These are phyloP conservation scores for Trichoderma cornu-damae DNA, from an alignment of 2,329 filamentous ascomycete species.

Conservation along the genomic window DNA sequence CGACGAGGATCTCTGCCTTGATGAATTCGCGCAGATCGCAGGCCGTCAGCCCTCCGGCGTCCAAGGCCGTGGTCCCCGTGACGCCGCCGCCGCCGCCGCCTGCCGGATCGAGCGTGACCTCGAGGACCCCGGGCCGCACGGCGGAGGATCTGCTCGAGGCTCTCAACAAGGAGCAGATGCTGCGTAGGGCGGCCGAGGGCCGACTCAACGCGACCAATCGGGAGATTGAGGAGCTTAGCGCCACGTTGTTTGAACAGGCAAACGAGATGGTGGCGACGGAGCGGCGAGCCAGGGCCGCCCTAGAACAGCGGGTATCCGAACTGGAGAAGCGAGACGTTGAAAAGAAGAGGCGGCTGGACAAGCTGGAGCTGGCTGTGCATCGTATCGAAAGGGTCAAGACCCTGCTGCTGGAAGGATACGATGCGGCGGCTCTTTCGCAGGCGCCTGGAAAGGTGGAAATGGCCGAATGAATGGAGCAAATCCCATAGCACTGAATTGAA, in stretches of 20 bases:
- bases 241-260: conserved; percentile 71
- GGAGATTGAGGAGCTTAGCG: conserved; percentile 75
- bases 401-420: conserved; percentile 43
- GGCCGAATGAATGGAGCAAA: not conserved
- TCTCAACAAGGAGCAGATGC: conserved; percentile 59
- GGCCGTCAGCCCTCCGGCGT: conserved; percentile 28
- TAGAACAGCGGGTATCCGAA: conserved; percentile 65
- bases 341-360: conserved; percentile 62
- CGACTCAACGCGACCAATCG: conserved; percentile 59
- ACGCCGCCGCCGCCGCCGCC: conserved; percentile 22
- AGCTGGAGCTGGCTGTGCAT: conserved; percentile 63
- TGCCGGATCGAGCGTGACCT: conserved; percentile 17
- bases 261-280: conserved; percentile 84
- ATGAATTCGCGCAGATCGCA: conserved; percentile 44
- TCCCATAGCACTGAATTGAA: not conserved
- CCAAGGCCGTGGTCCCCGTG: conserved; percentile 21
- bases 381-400: conserved; percentile 66
- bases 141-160: conserved; percentile 55
- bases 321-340: conserved; percentile 66
- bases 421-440: not conserved
- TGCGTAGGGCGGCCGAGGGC: conserved; percentile 64
- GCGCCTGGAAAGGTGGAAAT: conserved; percentile 7
- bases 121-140: conserved; percentile 23
- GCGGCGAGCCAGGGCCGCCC: conserved; percentile 61
- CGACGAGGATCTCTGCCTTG: conserved; percentile 43